Percentiles rank a stretch among this genome's conserved stretches.
Evolutionary conservation across 2,329 filamentous ascomycete genomes (phyloP).

Genomic region (Stagonosporopsis cucurbitacearum): DNA sequence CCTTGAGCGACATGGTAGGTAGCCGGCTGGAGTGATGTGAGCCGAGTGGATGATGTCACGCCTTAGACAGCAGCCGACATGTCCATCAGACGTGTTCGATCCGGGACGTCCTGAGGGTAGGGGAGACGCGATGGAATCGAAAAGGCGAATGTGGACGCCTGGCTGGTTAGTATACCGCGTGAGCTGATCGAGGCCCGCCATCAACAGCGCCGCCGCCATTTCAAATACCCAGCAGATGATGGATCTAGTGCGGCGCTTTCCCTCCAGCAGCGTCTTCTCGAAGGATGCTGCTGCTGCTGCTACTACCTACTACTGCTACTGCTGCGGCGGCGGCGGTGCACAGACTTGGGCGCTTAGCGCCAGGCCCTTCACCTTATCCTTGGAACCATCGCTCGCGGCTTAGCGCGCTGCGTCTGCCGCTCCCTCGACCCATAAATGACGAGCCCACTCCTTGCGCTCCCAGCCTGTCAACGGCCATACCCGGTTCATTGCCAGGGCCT

Average conservation of each 20-base stretch:
- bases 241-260: constrained; percentile 44
- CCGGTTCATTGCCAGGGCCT: constrained; percentile 46
- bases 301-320: too few species aligned
- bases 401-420: constrained; percentile 30
- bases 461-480: constrained; percentile 38
- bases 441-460: constrained; percentile 23
- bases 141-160: constrained; percentile 16
- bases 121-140: too few species aligned
- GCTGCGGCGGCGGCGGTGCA: too few species aligned
- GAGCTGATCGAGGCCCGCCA: constrained; percentile 18
- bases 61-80: constrained; percentile 23
- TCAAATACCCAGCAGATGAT: constrained; percentile 27
- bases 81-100: constrained; percentile 14
- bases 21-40: constrained; percentile 21
- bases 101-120: too few species aligned
- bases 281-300: constrained; percentile 34
- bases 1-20: constrained; percentile 41
- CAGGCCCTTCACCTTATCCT: constrained; percentile 34
- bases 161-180: constrained; percentile 19
- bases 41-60: constrained; percentile 22
- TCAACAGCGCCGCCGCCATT: constrained; percentile 27
- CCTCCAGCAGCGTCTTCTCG: constrained; percentile 38
- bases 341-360: constrained; percentile 34
- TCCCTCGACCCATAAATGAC: constrained; percentile 42
- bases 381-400: constrained; percentile 21